Base-by-base conservation (phyloP, 106 monocot species). In the Xerophyta viscosa region DNA sequence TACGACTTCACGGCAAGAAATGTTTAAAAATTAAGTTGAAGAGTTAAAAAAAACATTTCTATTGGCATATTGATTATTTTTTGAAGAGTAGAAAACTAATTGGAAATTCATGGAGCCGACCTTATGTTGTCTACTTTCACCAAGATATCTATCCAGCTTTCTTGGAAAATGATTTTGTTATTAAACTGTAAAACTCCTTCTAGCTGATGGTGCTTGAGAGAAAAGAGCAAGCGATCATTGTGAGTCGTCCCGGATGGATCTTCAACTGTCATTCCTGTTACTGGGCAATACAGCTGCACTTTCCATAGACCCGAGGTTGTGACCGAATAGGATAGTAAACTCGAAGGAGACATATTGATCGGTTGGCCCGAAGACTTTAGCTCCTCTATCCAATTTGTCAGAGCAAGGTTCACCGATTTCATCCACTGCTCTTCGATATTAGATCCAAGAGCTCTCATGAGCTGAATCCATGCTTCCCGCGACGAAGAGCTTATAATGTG, bases 341-440 rank as follows among this genome's bases (percentile, higher is more conserved):
- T 62, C 14, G 67, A 71, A 6, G 73, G 73, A 20, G 65, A n/a
- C n/a, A n/a, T 29, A 37, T 48, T 73, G 20, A 66, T 66, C 10
- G 56, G 64, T n/a, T 57, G 30, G 17, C 61, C 45, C n/a, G 67
- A 77, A 8, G 52, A 46, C 4, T 57, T 56, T 9, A 65, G 63
- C 61, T 90, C 84, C 13, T 61, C 26, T 10, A 80, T 77, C 46
- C 70, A 65, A 31, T 91, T 91, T 8, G 90, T 85, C 8, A 75
- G 55, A 15, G 77, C 80, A 2, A 91, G 84, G 53, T 74, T 78
- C 11, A 91, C 2, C 10, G 80, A 58, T 61, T 72, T 66, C 81
- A 91, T 80, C 85, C 80, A 85, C 43, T 72, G 67, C 50, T 91
- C 85, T 61, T 91, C 84, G 0, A 91, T 41, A 46, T 74, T 91